Percentiles rank a stretch among this genome's conserved stretches.
Evolutionary conservation across 1,284 basidiomycete species (phyloP).

Genomic region (Malassezia furfur): DNA sequence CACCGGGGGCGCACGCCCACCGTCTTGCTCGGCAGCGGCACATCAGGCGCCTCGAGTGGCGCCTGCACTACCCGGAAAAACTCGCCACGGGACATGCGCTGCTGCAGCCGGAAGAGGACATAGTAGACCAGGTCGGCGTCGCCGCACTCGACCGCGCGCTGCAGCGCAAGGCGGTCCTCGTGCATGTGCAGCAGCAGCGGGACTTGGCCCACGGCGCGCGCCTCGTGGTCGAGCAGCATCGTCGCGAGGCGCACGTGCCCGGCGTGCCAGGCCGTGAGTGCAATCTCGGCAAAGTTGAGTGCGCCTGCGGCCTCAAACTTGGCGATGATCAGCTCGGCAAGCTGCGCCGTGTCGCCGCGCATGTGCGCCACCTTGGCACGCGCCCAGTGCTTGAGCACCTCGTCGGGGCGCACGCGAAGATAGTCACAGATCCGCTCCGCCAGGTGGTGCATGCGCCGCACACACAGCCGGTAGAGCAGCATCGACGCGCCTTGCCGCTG

Average conservation of each 20-base stretch:
- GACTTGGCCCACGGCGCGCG: constrained; percentile 81
- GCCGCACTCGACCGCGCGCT: constrained; percentile 84
- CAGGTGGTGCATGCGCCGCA: constrained; percentile 79
- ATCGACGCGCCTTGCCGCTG: constrained; percentile 43
- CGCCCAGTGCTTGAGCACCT: constrained; percentile 91
- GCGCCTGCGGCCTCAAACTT: constrained; percentile 17
- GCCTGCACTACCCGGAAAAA: constrained; percentile 86
- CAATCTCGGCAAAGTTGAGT: constrained; percentile 90
- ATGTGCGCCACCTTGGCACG: constrained; percentile 74
- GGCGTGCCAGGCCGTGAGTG: constrained; percentile 82
- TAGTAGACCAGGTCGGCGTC: constrained; percentile 68
- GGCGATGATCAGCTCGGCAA: constrained; percentile 46
- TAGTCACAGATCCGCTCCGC: constrained; percentile 82
- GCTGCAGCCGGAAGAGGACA: constrained; percentile 51
- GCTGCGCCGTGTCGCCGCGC: constrained; percentile 54
- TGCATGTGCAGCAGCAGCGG: constrained; percentile 87
- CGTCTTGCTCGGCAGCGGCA: background rate
- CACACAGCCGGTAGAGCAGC: constrained; percentile 71
- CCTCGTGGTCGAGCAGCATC: constrained; percentile 83
- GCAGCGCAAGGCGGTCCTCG: constrained; percentile 75
- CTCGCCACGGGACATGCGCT: constrained; percentile 71
- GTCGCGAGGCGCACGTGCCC: constrained; percentile 78
- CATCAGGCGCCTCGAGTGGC: constrained; percentile 4
- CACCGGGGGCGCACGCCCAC: constrained; percentile 20
- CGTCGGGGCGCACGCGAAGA: constrained; percentile 70